These are phyloP conservation scores for Sphaerulina musiva DNA, from an alignment of 2,329 filamentous ascomycete species.

Conservation along the genomic window DNA sequence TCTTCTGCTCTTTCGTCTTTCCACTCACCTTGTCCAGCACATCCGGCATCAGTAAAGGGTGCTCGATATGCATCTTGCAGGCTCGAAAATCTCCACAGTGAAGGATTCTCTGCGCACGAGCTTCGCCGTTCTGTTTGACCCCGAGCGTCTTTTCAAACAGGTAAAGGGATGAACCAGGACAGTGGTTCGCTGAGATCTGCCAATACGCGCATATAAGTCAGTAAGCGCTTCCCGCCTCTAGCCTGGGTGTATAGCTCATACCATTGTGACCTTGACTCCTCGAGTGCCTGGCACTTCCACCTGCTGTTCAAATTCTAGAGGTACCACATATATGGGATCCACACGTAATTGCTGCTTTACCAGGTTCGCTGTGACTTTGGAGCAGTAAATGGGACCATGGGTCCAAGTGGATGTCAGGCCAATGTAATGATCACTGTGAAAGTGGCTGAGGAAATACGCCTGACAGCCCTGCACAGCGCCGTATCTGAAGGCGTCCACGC, in stretches of 20 bases:
- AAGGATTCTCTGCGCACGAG: constrained; percentile 68
- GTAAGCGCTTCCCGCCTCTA: too few relatives aligned
- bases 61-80: constrained; percentile 73
- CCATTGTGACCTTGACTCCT: constrained; percentile 81
- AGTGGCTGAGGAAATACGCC: constrained; percentile 95
- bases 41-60: constrained; percentile 74
- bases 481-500: constrained; percentile 93
- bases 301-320: constrained; percentile 75
- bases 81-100: constrained; percentile 96
- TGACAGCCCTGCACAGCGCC: constrained; percentile 86
- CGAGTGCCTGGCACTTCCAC: constrained; percentile 74
- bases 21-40: constrained; percentile 63
- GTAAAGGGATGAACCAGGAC: constrained; percentile 88
- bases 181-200: constrained; percentile 82
- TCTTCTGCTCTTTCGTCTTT: constrained; percentile 70
- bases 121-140: constrained; percentile 48
- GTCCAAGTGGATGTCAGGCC: constrained; percentile 82
- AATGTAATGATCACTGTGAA: constrained; percentile 96
- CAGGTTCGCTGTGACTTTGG: constrained; percentile 81
- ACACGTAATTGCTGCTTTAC: constrained; percentile 81
- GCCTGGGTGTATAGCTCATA: too few relatives aligned
- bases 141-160: constrained; percentile 75
- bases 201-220: too few relatives aligned
- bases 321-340: constrained; percentile 75
- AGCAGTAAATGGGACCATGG: constrained; percentile 95